Conservation (phyloP, 2,329 filamentous ascomycete genomes). For the Neophaeococcomyces mojaviensis region DNA sequence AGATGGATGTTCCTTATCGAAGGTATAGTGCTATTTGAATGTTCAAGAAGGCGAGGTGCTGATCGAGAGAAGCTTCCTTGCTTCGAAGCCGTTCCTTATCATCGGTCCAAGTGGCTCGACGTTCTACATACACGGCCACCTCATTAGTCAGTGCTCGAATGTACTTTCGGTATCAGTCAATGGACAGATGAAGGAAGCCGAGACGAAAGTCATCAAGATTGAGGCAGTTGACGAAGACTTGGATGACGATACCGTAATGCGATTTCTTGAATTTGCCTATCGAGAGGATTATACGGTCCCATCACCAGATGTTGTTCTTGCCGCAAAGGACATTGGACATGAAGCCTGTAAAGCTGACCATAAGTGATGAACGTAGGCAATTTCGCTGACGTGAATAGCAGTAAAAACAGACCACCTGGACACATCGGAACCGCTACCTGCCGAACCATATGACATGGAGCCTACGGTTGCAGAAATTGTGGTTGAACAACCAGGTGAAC, state of each 20-base stretch:
- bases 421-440: too few species aligned
- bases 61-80: conserved; percentile 11
- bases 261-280: conserved; percentile 20
- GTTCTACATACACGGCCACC: conserved; percentile 16
- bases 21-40: too few species aligned
- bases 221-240: conserved; percentile 14
- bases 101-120: conserved; percentile 11
- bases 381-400: too few species aligned
- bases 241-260: conserved; percentile 18
- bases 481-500: too few species aligned
- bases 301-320: neutral
- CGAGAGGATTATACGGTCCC: conserved; percentile 16
- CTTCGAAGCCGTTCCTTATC: conserved; percentile 18
- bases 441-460: too few species aligned
- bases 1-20: too few species aligned
- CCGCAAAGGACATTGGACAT: too few species aligned
- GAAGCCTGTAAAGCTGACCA: too few species aligned
- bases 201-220: conserved; percentile 2
- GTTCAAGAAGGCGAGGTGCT: too few species aligned
- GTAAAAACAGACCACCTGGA: too few species aligned
- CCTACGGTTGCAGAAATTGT: too few species aligned
- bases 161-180: conserved; percentile 14
- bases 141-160: conserved; percentile 14
- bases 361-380: too few species aligned
- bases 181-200: conserved; percentile 16